Percentiles rank a stretch among this genome's conserved stretches.
These are phyloP conservation scores for Penicillium digitatum DNA, from an alignment of 2,329 filamentous ascomycete genomes.

Conservation along the genomic window DNA sequence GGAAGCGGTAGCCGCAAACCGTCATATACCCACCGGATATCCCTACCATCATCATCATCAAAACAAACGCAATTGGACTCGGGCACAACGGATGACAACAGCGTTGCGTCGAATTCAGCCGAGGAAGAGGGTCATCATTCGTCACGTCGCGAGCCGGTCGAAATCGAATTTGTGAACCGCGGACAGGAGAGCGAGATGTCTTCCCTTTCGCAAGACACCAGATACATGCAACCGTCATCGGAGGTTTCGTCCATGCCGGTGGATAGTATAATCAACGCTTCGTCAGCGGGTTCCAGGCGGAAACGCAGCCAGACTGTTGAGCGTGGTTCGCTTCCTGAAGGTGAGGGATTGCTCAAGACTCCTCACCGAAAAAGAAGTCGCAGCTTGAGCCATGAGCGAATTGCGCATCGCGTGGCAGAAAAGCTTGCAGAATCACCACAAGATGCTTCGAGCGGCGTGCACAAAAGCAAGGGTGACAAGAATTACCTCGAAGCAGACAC, in stretches of 20 bases:
- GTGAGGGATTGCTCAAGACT: constrained; percentile 53
- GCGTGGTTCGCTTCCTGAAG: constrained; percentile 33
- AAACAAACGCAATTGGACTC: constrained; percentile 35
- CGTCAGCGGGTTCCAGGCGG: constrained; percentile 45
- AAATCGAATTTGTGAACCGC: constrained; percentile 76
- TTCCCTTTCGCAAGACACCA: constrained; percentile 54
- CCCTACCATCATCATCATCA: constrained; percentile 49
- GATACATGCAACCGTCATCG: constrained; percentile 67
- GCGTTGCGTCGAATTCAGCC: constrained; percentile 68
- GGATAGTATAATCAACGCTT: constrained; percentile 63
- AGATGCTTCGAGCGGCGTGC: constrained; percentile 43
- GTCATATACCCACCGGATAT: constrained; percentile 65
- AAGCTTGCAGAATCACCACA: constrained; percentile 56
- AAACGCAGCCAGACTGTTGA: constrained; percentile 51
- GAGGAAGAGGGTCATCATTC: constrained; percentile 76
- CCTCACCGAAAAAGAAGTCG: constrained; percentile 57
- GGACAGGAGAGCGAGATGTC: constrained; percentile 64
- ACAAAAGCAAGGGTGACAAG: constrained; percentile 43
- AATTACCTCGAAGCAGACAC: constrained; percentile 44
- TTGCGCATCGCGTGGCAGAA: constrained; percentile 65
- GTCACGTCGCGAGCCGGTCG: constrained; percentile 65
- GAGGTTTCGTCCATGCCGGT: constrained; percentile 81
- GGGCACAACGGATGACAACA: constrained; percentile 56
- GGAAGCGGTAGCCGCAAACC: constrained; percentile 64
- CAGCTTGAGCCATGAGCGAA: constrained; percentile 63